Conservation (phyloP, 441 rosid genomes). For the Omphalea diandra region DNA sequence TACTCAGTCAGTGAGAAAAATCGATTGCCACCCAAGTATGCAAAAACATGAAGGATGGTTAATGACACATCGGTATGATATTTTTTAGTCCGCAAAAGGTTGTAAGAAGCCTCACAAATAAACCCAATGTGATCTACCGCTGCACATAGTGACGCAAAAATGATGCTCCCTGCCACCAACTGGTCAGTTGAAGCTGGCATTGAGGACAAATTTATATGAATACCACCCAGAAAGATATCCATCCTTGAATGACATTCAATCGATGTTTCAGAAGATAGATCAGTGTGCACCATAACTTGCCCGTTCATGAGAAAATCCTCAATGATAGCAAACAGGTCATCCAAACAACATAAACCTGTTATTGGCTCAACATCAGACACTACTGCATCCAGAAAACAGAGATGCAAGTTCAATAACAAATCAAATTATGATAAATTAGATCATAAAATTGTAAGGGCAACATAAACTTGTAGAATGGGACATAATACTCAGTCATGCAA, state of each 20-base stretch:
- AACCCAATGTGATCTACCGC: constrained; percentile 38
- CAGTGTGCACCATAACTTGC: constrained; percentile 38
- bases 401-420: constrained; percentile 15
- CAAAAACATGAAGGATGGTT: constrained; percentile 72
- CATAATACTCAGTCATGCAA: neutral
- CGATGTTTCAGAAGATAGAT: constrained; percentile 33
- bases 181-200: constrained; percentile 53
- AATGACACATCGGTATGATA: constrained; percentile 44
- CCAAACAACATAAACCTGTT: constrained; percentile 39
- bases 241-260: constrained; percentile 33
- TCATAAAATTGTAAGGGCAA: neutral
- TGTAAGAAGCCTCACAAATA: constrained; percentile 60
- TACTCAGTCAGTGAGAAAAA: constrained; percentile 37
- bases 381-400: constrained; percentile 33
- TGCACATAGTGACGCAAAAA: constrained; percentile 64
- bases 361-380: constrained; percentile 52
- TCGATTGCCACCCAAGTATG: constrained; percentile 54
- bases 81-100: constrained; percentile 38
- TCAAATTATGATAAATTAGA: neutral
- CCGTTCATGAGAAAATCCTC: constrained; percentile 63
- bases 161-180: constrained; percentile 63
- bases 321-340: constrained; percentile 59
- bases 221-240: constrained; percentile 41
- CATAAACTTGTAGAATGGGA: neutral
- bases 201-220: constrained; percentile 31